Evolutionary conservation across 257 asterid species (phyloP).

Genomic region (Solanum etuberosum): DNA sequence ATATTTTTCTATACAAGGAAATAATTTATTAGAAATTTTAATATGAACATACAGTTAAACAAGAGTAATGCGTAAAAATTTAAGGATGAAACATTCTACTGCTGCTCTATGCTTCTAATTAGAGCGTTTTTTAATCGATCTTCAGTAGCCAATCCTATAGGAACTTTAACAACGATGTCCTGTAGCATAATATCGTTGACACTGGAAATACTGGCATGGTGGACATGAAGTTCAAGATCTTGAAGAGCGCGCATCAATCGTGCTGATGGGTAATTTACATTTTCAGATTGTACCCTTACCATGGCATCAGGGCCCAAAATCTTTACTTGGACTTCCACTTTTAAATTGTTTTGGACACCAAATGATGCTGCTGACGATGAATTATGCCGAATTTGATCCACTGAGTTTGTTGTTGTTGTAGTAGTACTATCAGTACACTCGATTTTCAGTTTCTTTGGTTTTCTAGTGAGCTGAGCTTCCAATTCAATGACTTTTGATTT

Average conservation of each 20-base stretch:
- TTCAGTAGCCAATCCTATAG: conserved; percentile 23
- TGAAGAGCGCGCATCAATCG: conserved; percentile 50
- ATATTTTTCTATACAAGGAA: not conserved
- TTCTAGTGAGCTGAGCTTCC: conserved; percentile 14
- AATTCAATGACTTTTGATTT: conserved; percentile 41
- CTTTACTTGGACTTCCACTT: conserved; percentile 40
- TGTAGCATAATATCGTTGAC: conserved; percentile 65
- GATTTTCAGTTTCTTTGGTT: conserved; percentile 13
- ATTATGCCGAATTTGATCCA: not conserved
- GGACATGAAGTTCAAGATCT: conserved; percentile 50
- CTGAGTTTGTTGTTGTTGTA: not conserved
- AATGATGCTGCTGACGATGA: conserved; percentile 19
- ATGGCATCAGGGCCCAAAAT: conserved; percentile 58
- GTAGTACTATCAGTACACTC: conserved; percentile 6
- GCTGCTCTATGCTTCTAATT: conserved; percentile 19
- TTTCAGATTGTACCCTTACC: conserved; percentile 66
- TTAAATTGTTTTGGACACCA: not conserved
- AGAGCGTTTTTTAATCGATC: conserved; percentile 38
- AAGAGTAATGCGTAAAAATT: not conserved
- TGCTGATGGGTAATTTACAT: conserved; percentile 37
- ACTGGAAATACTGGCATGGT: conserved; percentile 72
- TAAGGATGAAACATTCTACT: not conserved
- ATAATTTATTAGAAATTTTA: not conserved
- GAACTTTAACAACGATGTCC: conserved; percentile 48
- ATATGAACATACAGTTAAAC: not conserved